Conservation (phyloP, 305 asterid species). For the Solanum hybrid region DNA sequence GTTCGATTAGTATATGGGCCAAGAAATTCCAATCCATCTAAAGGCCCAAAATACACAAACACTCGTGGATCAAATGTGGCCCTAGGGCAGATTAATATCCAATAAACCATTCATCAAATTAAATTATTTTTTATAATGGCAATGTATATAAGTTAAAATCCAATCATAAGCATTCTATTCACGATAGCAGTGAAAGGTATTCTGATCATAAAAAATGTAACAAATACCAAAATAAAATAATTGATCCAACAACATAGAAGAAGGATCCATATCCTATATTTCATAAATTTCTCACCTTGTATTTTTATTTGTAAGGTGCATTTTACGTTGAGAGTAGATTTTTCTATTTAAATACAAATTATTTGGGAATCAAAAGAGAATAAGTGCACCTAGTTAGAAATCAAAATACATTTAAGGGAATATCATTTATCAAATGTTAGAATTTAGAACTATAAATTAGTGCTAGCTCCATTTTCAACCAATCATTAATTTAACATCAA, state of each 20-base stretch:
- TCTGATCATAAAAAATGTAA: background rate
- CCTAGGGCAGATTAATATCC: background rate
- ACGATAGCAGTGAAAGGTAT: background rate
- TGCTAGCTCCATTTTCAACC: background rate
- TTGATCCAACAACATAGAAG: background rate
- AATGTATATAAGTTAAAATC: background rate
- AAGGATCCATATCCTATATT: background rate
- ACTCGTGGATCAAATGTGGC: background rate
- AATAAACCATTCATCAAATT: background rate
- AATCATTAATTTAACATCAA: background rate
- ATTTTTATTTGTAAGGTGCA: background rate
- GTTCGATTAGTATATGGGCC: background rate
- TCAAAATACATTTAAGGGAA: background rate
- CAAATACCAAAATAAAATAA: background rate
- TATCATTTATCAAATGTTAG: background rate
- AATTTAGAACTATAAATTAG: background rate
- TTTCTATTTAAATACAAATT: background rate
- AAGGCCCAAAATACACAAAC: background rate
- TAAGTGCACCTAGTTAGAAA: background rate
- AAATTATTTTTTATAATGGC: too few species aligned
- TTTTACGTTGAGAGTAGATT: background rate
- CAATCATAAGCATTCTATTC: background rate
- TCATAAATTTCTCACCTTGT: background rate
- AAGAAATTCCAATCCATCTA: background rate
- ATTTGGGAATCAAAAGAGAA: background rate